A percentile compares a stretch with the other conserved stretches of the same genome.
These are phyloP conservation scores for Cyamopsis tetragonoloba DNA, from an alignment of 306 rosid species.

Conservation along the genomic window DNA sequence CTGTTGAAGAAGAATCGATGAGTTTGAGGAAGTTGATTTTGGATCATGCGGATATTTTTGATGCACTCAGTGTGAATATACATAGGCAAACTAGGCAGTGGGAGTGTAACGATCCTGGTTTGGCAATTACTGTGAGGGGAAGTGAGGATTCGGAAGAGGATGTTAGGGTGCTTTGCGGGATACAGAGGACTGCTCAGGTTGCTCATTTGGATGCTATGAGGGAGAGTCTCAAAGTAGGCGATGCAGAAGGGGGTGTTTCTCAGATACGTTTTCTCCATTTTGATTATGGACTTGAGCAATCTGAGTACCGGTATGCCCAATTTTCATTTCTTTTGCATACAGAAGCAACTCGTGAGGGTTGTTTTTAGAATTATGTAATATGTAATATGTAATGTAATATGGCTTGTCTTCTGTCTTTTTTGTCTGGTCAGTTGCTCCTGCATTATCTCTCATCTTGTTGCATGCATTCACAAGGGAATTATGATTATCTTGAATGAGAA, in stretches of 20 bases:
- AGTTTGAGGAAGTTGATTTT: conserved; percentile 57
- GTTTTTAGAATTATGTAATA: not conserved
- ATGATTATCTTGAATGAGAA: not conserved
- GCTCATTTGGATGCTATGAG: conserved; percentile 72
- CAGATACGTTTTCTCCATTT: conserved; percentile 69
- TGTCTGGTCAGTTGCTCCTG: not conserved
- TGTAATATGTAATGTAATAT: not conserved
- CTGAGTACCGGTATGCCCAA: conserved; percentile 76
- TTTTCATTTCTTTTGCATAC: not conserved
- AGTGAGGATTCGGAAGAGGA: conserved; percentile 41
- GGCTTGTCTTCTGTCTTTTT: not conserved
- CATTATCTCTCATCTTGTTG: not conserved
- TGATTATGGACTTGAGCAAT: conserved; percentile 63
- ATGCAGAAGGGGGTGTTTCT: conserved; percentile 50
- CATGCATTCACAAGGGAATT: not conserved
- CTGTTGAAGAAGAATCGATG: conserved; percentile 54
- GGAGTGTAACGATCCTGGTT: conserved; percentile 53
- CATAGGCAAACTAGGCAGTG: conserved; percentile 54
- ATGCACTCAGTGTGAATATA: conserved; percentile 66
- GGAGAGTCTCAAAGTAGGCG: conserved; percentile 48
- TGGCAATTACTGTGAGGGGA: conserved; percentile 40
- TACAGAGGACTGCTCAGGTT: conserved; percentile 63
- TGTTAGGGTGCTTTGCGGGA: conserved; percentile 45
- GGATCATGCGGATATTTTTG: conserved; percentile 60
- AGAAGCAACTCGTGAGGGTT: not conserved